Evolutionary conservation across 2,329 filamentous ascomycete genomes (phyloP), one percentile per base, ranked within the genome.

Genomic region (Aspergillus sp.): DNA sequence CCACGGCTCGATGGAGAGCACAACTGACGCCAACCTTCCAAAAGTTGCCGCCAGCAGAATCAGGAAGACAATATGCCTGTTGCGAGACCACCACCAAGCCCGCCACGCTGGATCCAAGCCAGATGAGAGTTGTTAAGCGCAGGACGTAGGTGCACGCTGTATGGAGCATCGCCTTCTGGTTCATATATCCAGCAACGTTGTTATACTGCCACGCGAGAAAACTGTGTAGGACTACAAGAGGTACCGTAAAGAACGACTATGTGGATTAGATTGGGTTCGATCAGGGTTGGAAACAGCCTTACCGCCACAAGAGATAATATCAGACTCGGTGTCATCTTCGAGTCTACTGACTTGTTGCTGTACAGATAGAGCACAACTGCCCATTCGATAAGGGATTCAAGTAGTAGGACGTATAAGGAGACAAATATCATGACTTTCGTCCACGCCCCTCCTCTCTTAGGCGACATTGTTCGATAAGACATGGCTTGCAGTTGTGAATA

Each of bases 121-220:
- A 76, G 48, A 72, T 57, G 45, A 72, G 65, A 8, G 72, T 66
- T 48, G 71, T 70, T n/a, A 74, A 36, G 17, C 74, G 67, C 11
- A 73, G 62, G 1, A 74, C 63, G 50, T 75, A 73, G 12, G 69
- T 74, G 60, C 70, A 75, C 2, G 64, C 61, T 41, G 67, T 68
- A 38, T 68, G 66, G n/a, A 76, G 53, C 3, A 67, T 59, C 4
- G 66, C 66, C 45, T 72, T 74, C 26, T 70, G 68, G 9, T 65
- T 60, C 22, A 64, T 66, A 55, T 70, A 69, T 15, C 69, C 67
- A 15, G 61, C 57, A 5, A 71, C 68, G 17, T 66, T 69, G 43
- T 71, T 72, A 49, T 72, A 72, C 48, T 74, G 71, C 71, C 72
- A 74, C 4, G 73, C 72, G 34, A 76, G 68, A n/a, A 76, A 61